Evolutionary conservation across 352 stramenopile species (phyloP), one percentile per base, ranked within the genome.

Genomic region (Pythium pectinolyticum): DNA sequence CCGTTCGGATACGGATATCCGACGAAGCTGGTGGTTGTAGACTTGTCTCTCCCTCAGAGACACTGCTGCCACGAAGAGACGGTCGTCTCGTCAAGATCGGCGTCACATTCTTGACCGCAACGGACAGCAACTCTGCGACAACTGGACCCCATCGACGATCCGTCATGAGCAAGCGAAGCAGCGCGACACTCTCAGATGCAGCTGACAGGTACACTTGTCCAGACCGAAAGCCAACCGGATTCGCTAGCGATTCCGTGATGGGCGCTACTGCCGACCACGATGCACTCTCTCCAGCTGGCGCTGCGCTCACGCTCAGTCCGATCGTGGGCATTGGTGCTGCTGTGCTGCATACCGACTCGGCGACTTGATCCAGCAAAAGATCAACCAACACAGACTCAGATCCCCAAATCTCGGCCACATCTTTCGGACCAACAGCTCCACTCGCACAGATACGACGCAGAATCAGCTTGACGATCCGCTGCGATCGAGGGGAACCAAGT

Each of bases 351-450:
- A 96, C 79, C 0, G 87, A 93, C 39, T 96, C 87, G 7, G 87
- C 84, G 14, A 96, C 86, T 78, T 94, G 87, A 69, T 96, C 84
- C 1, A 96, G 73, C 50, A 96, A 46, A 10, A 94, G 57, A 63
- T 96, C 87, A n/a, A 94, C 75, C 14, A 96, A 63, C 12, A 94
- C 77, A 2, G 84, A 88, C 37, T 94, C 85, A 0, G 84, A 93
- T 1, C 87, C 87, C 49, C 92, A 84, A 9, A 96, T 76, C 10
- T 75, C 69, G 35, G 78, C 81, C 11, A 96, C 80, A 39, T 90
- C 73, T 28, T 63, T 69, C 12, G 87, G 87, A 20, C 77, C 82
- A 27, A 96, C 77, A 22, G 67, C 74, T n/a, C 82, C 83, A 37
- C 73, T 85, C n/a, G 74, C 81, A 52, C 85, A 93, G 19, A 96